Percentiles rank a stretch among this genome's conserved stretches.
phyloP scores from a whole-genome alignment of 345 rosid genomes.

The Populus deltoides region DNA sequence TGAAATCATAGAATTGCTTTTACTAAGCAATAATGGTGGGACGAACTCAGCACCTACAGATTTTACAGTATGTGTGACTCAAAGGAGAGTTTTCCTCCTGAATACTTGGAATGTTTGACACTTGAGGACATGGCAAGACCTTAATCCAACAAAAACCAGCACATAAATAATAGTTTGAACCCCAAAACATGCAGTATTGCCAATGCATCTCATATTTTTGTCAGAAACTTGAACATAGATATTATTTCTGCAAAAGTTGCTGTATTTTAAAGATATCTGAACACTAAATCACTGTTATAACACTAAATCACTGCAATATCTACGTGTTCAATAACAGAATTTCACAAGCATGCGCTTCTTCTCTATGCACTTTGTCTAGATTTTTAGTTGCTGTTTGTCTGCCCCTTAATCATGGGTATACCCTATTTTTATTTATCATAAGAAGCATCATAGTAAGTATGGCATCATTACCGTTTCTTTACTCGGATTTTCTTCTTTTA shows the following conservation, averaged over 20 bases:
- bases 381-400: not conserved
- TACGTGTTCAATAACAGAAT: not conserved
- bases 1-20: not conserved
- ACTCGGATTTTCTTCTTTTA: conserved; percentile 48
- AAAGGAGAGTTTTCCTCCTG: not conserved
- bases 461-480: conserved; percentile 47
- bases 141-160: not conserved
- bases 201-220: not conserved
- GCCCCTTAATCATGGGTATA: not conserved
- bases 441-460: not conserved
- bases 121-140: not conserved
- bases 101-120: not conserved
- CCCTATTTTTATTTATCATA: not conserved
- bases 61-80: not conserved
- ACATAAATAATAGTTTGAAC: not conserved
- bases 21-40: not conserved
- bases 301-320: not conserved
- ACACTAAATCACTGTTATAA: not conserved
- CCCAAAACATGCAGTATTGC: not conserved
- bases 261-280: not conserved
- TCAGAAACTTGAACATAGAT: not conserved
- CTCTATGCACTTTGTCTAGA: not conserved
- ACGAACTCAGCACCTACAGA: not conserved
- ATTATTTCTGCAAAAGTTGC: not conserved
- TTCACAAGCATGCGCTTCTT: not conserved